A percentile compares a stretch with the other conserved stretches of the same genome.
Evolutionary conservation across 2,329 filamentous ascomycete species (phyloP).

Genomic region (Colletotrichum chrysophilum): DNA sequence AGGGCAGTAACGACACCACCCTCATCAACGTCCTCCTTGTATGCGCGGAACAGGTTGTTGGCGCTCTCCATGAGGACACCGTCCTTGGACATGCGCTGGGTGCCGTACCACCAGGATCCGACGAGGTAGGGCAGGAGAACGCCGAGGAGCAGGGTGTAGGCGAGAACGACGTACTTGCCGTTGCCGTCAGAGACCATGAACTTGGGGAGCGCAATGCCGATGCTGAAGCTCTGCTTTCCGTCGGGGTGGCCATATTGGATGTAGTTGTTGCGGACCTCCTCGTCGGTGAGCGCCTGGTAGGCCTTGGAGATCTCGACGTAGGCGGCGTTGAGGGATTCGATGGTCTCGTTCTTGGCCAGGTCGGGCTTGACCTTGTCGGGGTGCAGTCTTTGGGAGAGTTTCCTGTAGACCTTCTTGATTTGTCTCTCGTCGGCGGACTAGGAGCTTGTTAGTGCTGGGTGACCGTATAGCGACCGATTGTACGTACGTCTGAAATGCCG

Average conservation of each 20-base stretch:
- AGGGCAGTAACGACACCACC: slow-evolving; percentile 81
- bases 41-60: slow-evolving; percentile 93
- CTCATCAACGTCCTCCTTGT: slow-evolving; percentile 82
- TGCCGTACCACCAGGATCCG: slow-evolving; percentile 98
- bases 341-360: slow-evolving; percentile 84
- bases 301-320: slow-evolving; percentile 98
- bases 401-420: slow-evolving; percentile 91
- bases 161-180: slow-evolving; percentile 90
- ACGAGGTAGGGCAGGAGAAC: slow-evolving; percentile 92
- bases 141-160: slow-evolving; percentile 88
- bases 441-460: slow-evolving; percentile 6
- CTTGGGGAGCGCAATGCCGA: slow-evolving; percentile 93
- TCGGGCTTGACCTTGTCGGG: slow-evolving; percentile 92
- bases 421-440: slow-evolving; percentile 81
- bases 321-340: slow-evolving; percentile 81
- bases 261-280: slow-evolving; percentile 96
- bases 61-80: slow-evolving; percentile 92
- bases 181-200: slow-evolving; percentile 93
- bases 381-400: slow-evolving; percentile 84
- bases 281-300: slow-evolving; percentile 96
- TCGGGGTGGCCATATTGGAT: slow-evolving; percentile 96
- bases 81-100: slow-evolving; percentile 90
- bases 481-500: slow-evolving; percentile 76
- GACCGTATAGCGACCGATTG: not conserved
- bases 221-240: slow-evolving; percentile 97